phyloP scores from a whole-genome alignment of 805 yeast genomes.

The Kurtzmaniella cleridarum region DNA sequence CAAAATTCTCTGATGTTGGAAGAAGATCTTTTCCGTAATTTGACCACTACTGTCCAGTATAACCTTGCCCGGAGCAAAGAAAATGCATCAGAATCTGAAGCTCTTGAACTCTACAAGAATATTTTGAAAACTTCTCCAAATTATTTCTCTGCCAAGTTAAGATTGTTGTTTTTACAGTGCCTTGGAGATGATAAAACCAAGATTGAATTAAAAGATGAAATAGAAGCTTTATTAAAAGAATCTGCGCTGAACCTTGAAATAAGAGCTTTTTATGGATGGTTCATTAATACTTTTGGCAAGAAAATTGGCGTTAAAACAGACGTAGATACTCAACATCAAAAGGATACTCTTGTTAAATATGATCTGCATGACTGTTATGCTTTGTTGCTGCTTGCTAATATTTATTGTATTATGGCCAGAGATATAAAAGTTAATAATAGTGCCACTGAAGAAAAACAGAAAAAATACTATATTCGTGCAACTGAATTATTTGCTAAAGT shows the following conservation, averaged over 20 bases:
- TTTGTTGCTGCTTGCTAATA: conserved; percentile 81
- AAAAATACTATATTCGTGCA: conserved; percentile 81
- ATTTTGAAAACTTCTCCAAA: conserved; percentile 60
- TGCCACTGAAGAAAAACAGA: conserved; percentile 48
- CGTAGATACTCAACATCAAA: conserved; percentile 73
- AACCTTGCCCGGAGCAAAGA: conserved; percentile 78
- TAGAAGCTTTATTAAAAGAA: conserved; percentile 48
- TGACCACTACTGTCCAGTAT: conserved; percentile 36
- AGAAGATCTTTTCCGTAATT: conserved; percentile 25
- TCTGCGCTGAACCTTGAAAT: conserved; percentile 68
- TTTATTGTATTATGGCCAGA: conserved; percentile 77
- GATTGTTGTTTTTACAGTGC: conserved; percentile 60
- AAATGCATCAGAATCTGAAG: conserved; percentile 30
- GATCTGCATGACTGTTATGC: conserved; percentile 91
- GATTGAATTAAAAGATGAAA: conserved; percentile 35
- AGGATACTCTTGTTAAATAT: conserved; percentile 73
- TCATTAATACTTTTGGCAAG: conserved; percentile 55
- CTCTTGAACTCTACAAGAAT: conserved; percentile 45
- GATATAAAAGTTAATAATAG: conserved; percentile 47
- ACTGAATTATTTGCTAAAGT: conserved; percentile 89
- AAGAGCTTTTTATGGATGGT: conserved; percentile 93
- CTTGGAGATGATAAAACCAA: conserved; percentile 39
- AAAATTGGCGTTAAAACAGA: conserved; percentile 44
- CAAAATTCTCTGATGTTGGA: conserved; percentile 22
- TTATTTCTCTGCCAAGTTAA: conserved; percentile 69